Evolutionary conservation across 2,329 filamentous ascomycete genomes (phyloP), one percentile per base, ranked within the genome.

Genomic region (Fusarium nanum): DNA sequence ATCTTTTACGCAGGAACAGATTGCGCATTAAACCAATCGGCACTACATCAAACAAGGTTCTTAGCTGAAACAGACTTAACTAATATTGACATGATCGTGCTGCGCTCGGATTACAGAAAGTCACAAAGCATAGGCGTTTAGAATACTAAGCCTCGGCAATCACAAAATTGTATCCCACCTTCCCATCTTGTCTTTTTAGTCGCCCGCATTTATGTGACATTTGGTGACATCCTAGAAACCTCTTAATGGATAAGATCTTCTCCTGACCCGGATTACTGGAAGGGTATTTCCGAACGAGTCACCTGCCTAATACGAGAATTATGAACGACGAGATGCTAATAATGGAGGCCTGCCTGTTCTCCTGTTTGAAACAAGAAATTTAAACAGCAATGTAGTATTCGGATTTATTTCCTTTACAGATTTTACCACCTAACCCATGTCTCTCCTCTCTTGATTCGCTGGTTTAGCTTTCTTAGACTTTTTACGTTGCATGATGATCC

Each of bases 401-500:
- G 18, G 34, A 37, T n/a, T 7, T 37, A 37, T 3, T 37, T 37
- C 34, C 34, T n/a, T 0, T 37, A 37, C 10, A 1, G 9, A 37
- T 37, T 3, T 18, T 37, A 4, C n/a, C 34, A 37, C 34, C 18
- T n/a, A 37, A 37, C 34, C 34, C 18, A 37, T 37, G 18, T 37
- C 34, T n/a, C 0, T 4, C 10, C 0, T 11, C 1, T 12, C 0
- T 1, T 4, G 18, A 37, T 37, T 37, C 18, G 34, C 3, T 1
- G 3, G 10, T 37, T n/a, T 37, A 37, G 18, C n/a, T 37, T 37
- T 18, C n/a, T 7, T 7, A n/a, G 18, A 12, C 18, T 18, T 18
- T 9, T 37, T n/a, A 37, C 34, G 18, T n/a, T 37, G 34, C 18
- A 37, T 12, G 0, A 18, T 4, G 18, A 3, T 12, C 34, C 18